Evolutionary conservation across 2,329 filamentous ascomycete genomes (phyloP).

Genomic region (Cryphonectria nitschkei): DNA sequence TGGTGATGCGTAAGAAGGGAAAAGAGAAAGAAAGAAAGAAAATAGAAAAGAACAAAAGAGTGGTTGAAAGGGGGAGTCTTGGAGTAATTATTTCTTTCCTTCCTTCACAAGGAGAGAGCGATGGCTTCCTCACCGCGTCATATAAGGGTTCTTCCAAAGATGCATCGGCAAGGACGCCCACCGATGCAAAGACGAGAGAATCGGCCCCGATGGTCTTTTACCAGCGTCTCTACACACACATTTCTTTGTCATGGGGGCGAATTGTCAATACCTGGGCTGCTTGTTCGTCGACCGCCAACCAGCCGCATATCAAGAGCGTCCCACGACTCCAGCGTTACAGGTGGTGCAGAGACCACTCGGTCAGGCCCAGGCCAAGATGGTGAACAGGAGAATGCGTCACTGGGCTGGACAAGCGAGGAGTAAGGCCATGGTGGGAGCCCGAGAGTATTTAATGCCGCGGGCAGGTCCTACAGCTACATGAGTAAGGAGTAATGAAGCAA

Average conservation of each 20-base stretch:
- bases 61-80: background rate
- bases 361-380: background rate
- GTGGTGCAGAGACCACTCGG: no score
- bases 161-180: background rate
- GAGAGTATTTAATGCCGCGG: background rate
- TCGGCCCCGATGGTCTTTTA: background rate
- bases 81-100: background rate
- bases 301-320: background rate
- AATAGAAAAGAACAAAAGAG: no score
- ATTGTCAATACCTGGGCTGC: background rate
- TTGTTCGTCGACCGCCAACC: background rate
- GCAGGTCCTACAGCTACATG: slow-evolving; percentile 1
- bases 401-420: background rate
- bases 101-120: background rate
- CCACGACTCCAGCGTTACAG: no score
- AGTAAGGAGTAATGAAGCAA: background rate
- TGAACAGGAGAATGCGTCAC: background rate
- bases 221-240: background rate
- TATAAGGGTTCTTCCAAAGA: background rate
- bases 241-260: background rate
- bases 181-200: background rate
- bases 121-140: background rate
- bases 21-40: background rate
- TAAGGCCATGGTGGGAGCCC: background rate
- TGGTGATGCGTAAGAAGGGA: background rate